Evolutionary conservation across 371 early-diverging fungal genomes (phyloP), one percentile per base, ranked within the genome.

Genomic region (Haplosporangium sp.): DNA sequence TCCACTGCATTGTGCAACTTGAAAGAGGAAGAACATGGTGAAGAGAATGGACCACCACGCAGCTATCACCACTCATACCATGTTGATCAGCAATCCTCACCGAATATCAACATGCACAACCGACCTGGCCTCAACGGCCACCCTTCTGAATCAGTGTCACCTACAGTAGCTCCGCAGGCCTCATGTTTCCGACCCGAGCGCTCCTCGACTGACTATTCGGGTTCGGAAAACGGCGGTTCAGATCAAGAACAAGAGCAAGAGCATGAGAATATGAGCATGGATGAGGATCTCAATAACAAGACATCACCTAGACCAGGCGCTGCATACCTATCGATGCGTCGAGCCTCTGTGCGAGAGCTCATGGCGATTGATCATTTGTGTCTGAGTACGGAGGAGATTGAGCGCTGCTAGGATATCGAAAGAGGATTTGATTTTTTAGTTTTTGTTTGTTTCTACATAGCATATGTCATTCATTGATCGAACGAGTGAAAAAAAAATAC

Each of bases 351-450:
- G 10, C 62, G 72, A 5, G 79, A 77, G 54, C 29, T 77, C 12
- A 77, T 77, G 79, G 79, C 79, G 9, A 77, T 77, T 43, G 57
- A 77, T 43, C 54, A 77, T 56, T 45, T 77, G 38, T 77, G 79
- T 40, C 57, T 77, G 56, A 77, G 64, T 54, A 71, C 79, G 8
- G 72, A 77, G 21, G 79, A 77, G 51, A 54, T 68, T 9, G 63
- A 59, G 38, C 64, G 73, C 14, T 47, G 53, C 6, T 77, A 52
- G 43, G 16, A 9, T 16, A 50, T 0, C 9, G 50, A 2, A 37
- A 16, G 5, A 20, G 37, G 56, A 36, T 14, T 11, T 47, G 10
- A 12, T 23, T 50, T 42, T n/a, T 11, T 57, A 10, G 0, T 45
- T 9, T 43, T n/a, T 53, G 6, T 37, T 20, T 42, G 10, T 42